A percentile compares a stretch with the other conserved stretches of the same genome.
phyloP scores from a whole-genome alignment of 495 filamentous ascomycete genomes.

The Hypomontagnella submonticulosa region DNA sequence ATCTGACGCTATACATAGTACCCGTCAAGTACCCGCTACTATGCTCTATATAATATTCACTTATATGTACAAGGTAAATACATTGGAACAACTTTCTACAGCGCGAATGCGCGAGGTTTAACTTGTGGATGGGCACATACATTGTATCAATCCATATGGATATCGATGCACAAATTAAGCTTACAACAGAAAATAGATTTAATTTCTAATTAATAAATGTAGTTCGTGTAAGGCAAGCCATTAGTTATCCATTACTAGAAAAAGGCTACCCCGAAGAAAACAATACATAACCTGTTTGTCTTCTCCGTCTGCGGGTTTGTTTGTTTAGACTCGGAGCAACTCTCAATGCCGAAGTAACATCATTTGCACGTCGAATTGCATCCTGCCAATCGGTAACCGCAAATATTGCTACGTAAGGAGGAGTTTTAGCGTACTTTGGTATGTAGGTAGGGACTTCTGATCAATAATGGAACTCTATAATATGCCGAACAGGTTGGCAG shows the following conservation, averaged over 20 bases:
- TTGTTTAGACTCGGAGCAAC: background rate
- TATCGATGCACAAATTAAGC: too few species aligned
- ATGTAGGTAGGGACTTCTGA: conserved; percentile 10
- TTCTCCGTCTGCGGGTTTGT: background rate
- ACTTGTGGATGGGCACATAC: too few species aligned
- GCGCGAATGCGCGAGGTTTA: too few species aligned
- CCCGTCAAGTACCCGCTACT: conserved; percentile 19
- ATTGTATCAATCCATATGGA: too few species aligned
- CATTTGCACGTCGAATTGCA: conserved; percentile 4
- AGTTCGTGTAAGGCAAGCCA: too few species aligned
- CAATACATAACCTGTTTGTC: too few species aligned
- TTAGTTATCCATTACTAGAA: too few species aligned
- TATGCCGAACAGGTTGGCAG: conserved; percentile 24
- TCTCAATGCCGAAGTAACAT: conserved; percentile 23
- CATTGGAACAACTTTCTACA: too few species aligned
- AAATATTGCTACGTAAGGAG: conserved; percentile 3
- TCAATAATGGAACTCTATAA: conserved; percentile 25
- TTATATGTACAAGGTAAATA: background rate
- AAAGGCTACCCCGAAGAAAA: too few species aligned
- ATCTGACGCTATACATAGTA: conserved; percentile 1
- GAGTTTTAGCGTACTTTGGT: background rate
- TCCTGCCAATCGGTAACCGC: conserved; percentile 20
- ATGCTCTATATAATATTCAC: background rate
- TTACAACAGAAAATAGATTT: too few species aligned
- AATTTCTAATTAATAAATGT: too few species aligned